Conservation (phyloP, 2,329 filamentous ascomycete genomes). For the Onygenales sp. region DNA sequence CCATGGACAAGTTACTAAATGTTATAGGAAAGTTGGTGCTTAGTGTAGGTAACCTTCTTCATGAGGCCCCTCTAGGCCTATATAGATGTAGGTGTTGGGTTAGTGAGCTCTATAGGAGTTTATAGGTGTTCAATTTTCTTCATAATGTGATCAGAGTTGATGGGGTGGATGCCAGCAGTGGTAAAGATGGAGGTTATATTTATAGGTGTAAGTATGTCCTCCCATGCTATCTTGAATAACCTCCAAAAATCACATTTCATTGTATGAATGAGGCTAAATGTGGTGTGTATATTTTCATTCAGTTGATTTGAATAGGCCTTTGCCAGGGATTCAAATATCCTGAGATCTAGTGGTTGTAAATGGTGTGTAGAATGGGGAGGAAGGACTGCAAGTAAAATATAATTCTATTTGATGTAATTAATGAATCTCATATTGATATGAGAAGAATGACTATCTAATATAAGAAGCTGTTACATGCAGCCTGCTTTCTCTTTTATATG, state of each 20-base stretch:
- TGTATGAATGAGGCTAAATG: conserved; percentile 1
- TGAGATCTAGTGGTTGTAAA: conserved; percentile 5
- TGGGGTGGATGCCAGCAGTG: background rate
- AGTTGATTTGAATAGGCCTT: conserved; percentile 2
- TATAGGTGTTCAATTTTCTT: background rate
- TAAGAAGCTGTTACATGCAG: no score
- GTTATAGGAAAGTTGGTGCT: background rate
- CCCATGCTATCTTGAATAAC: background rate
- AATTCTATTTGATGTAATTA: no score
- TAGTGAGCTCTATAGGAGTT: background rate
- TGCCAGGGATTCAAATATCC: conserved; percentile 1
- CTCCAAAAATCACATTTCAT: background rate
- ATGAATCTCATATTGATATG: no score
- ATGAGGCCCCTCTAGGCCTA: background rate
- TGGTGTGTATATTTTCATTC: background rate
- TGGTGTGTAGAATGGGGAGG: conserved; percentile 4
- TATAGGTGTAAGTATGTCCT: background rate
- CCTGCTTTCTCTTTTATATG: no score
- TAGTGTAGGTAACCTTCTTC: background rate
- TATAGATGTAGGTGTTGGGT: background rate
- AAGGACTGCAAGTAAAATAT: background rate
- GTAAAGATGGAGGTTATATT: conserved; percentile 2
- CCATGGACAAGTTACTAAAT: background rate
- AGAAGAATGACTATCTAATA: no score
- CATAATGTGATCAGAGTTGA: background rate